phyloP scores from a whole-genome alignment of 495 filamentous ascomycete species.

The Chaetomium fimeti region DNA sequence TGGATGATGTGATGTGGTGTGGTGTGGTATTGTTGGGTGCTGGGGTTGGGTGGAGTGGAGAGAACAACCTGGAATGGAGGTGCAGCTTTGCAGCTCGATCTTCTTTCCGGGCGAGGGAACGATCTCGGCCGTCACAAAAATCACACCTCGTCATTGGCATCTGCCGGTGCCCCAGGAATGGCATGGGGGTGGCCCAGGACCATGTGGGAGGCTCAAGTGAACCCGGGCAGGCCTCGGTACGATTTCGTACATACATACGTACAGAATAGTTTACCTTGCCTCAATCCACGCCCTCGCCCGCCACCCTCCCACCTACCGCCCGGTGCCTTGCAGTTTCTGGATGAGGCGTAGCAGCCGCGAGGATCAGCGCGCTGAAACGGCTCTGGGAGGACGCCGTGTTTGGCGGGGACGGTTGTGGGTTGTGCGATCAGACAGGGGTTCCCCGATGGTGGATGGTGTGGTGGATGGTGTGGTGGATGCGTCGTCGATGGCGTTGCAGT shows the following conservation, averaged over 20 bases:
- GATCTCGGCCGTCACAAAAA: no score
- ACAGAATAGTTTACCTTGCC: no score
- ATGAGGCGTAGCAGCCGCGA: constrained; percentile 31
- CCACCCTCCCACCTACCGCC: not conserved
- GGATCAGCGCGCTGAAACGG: constrained; percentile 45
- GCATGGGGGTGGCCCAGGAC: not conserved
- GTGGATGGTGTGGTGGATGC: not conserved
- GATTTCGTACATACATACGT: not conserved
- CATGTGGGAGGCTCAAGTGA: not conserved
- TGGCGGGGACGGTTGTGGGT: not conserved
- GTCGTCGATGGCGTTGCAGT: no score
- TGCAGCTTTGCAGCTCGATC: no score
- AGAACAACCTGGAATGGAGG: no score
- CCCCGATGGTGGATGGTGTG: not conserved
- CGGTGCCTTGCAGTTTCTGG: not conserved
- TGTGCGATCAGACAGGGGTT: constrained; percentile 1
- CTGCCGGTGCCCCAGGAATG: no score
- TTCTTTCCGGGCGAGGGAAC: no score
- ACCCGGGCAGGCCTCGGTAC: not conserved
- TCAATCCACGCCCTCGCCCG: not conserved
- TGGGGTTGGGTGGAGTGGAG: not conserved
- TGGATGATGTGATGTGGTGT: not conserved
- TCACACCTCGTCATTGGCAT: no score
- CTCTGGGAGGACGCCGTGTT: constrained; percentile 22
- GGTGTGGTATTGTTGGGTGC: no score